Conservation (phyloP, 2,329 filamentous ascomycete species). For the Aureobasidium zeae region DNA sequence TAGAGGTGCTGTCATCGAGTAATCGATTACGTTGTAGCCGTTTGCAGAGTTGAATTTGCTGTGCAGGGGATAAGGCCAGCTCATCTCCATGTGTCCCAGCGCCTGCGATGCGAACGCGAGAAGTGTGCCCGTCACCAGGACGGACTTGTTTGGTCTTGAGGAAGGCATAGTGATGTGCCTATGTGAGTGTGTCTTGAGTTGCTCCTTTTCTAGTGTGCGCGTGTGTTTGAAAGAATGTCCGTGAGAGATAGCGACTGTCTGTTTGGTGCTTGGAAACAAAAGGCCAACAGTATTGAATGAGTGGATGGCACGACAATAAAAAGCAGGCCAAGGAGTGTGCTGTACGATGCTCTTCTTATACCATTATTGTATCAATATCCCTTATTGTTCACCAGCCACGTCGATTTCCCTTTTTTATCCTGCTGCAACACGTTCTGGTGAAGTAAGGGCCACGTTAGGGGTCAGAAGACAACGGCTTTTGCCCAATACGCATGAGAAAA, state of each 20-base stretch:
- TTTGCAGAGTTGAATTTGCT: conserved; percentile 41
- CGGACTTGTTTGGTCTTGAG: conserved; percentile 2
- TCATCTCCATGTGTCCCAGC: conserved; percentile 46
- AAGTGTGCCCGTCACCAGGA: conserved; percentile 12
- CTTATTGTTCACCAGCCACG: conserved; percentile 12
- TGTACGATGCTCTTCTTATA: conserved; percentile 11
- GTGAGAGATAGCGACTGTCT: background rate
- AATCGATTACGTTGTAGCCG: conserved; percentile 48
- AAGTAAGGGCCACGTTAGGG: conserved; percentile 13
- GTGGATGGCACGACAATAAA: conserved; percentile 10
- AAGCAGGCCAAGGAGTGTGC: conserved; percentile 11
- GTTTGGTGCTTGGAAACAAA: background rate
- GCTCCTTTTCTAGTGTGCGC: background rate
- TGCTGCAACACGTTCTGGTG: background rate
- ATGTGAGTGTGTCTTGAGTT: background rate
- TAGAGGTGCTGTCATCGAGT: conserved; percentile 63
- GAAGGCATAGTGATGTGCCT: conserved; percentile 7
- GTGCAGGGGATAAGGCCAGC: conserved; percentile 44
- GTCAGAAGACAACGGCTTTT: conserved; percentile 12
- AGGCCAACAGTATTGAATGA: no score
- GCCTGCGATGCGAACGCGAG: conserved; percentile 13
- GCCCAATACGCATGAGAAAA: conserved; percentile 12
- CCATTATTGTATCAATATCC: conserved; percentile 2
- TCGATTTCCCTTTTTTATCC: conserved; percentile 6
- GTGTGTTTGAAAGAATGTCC: conserved; percentile 1